Conservation (phyloP, 768 basidiomycete species). For the Xanthoconium stramineum region DNA sequence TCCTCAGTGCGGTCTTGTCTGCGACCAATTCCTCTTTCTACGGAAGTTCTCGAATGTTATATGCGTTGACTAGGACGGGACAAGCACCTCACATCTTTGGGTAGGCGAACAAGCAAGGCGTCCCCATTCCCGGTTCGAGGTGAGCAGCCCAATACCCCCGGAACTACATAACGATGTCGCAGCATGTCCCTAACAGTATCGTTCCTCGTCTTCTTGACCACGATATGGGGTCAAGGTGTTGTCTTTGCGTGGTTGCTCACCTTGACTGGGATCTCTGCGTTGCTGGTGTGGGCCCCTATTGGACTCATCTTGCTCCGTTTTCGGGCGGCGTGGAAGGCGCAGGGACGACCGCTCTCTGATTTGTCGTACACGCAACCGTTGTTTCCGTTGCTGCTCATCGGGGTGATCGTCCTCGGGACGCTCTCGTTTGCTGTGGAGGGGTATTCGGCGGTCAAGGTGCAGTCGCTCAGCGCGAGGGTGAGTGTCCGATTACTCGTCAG, state of each 20-base stretch:
- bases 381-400: conserved; percentile 51
- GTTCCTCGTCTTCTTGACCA: conserved; percentile 52
- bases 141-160: conserved; percentile 28
- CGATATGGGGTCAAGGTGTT: conserved; percentile 54
- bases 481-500: not conserved
- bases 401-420: conserved; percentile 46
- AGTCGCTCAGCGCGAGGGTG: conserved; percentile 45
- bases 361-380: conserved; percentile 58
- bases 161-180: not conserved
- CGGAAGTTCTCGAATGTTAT: conserved; percentile 59
- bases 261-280: conserved; percentile 61
- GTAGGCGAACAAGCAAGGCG: conserved; percentile 60
- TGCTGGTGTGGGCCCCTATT: conserved; percentile 66
- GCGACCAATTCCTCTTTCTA: conserved; percentile 67
- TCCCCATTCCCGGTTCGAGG: conserved; percentile 55
- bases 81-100: conserved; percentile 65
- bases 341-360: conserved; percentile 48
- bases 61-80: conserved; percentile 59
- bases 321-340: conserved; percentile 55
- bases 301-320: conserved; percentile 57
- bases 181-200: conserved; percentile 49
- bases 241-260: conserved; percentile 61
- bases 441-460: conserved; percentile 43
- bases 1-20: conserved; percentile 62
- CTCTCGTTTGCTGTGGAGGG: conserved; percentile 57